Conservation (phyloP, 2,329 filamentous ascomycete species). For the Exophiala bonariae region DNA sequence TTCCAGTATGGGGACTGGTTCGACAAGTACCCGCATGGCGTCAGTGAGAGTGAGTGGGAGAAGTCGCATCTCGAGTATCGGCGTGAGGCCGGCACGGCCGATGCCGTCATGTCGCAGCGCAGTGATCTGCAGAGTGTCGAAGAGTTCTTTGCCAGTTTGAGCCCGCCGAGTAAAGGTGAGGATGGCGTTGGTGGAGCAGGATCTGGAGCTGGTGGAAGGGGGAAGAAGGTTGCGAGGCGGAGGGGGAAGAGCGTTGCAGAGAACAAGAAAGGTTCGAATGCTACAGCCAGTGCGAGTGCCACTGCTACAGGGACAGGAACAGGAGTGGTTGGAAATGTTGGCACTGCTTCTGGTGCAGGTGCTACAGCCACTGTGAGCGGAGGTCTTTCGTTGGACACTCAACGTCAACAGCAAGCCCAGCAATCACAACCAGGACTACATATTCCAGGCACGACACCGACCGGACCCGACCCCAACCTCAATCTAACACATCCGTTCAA, state of each 20-base stretch:
- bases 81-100: conserved; percentile 72
- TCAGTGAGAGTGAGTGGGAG: conserved; percentile 79
- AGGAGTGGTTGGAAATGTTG: background rate
- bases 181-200: conserved; percentile 30
- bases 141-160: conserved; percentile 84
- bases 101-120: conserved; percentile 85
- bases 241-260: conserved; percentile 36
- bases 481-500: conserved; percentile 25
- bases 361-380: background rate
- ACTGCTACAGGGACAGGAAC: background rate
- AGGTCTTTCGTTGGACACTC: conserved; percentile 5
- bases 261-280: conserved; percentile 31
- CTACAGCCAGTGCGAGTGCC: conserved; percentile 7
- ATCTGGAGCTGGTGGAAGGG: conserved; percentile 39
- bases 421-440: background rate
- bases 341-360: background rate
- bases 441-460: no score
- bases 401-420: conserved; percentile 7
- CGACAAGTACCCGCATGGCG: conserved; percentile 87
- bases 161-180: conserved; percentile 55
- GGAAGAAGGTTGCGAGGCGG: conserved; percentile 44
- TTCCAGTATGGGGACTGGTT: conserved; percentile 99
- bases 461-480: conserved; percentile 1
- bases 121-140: conserved; percentile 90
- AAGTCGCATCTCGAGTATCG: conserved; percentile 68